A percentile compares a stretch with the other conserved stretches of the same genome.
phyloP scores from a whole-genome alignment of 768 basidiomycete genomes.

The Kwoniella pini region DNA sequence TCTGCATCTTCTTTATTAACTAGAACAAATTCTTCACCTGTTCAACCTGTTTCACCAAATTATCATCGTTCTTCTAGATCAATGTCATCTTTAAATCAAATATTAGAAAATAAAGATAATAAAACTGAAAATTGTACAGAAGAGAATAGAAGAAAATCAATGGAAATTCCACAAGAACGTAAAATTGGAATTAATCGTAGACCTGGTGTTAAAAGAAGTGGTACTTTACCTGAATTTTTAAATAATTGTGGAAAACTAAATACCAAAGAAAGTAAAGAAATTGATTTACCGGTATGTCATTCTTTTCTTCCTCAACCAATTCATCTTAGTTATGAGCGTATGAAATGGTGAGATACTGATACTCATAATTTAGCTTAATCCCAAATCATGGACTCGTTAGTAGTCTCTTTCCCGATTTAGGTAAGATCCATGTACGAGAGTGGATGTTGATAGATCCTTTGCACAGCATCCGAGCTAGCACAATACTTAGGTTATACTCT shows the following conservation, averaged over 20 bases:
- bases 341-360: no score
- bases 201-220: slow-evolving; percentile 31
- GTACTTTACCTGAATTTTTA: slow-evolving; percentile 29
- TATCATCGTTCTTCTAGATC: slow-evolving; percentile 35
- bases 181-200: neutral
- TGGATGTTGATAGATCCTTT: neutral
- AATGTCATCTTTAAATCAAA: slow-evolving; percentile 26
- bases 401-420: neutral
- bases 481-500: slow-evolving; percentile 37
- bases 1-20: slow-evolving; percentile 45
- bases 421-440: neutral
- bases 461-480: slow-evolving; percentile 39
- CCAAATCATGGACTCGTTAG: slow-evolving; percentile 42
- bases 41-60: slow-evolving; percentile 25
- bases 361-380: slow-evolving; percentile 41
- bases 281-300: slow-evolving; percentile 40
- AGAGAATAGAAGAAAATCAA: slow-evolving; percentile 24
- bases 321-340: no score
- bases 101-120: neutral
- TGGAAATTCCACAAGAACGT: slow-evolving; percentile 28
- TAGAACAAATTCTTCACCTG: slow-evolving; percentile 43
- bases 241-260: slow-evolving; percentile 11
- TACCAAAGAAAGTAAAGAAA: slow-evolving; percentile 14
- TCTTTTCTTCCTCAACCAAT: no score
- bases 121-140: no score